Base-by-base conservation (phyloP, 176 grass and related monocot species). In the Melocanna baccifera region DNA sequence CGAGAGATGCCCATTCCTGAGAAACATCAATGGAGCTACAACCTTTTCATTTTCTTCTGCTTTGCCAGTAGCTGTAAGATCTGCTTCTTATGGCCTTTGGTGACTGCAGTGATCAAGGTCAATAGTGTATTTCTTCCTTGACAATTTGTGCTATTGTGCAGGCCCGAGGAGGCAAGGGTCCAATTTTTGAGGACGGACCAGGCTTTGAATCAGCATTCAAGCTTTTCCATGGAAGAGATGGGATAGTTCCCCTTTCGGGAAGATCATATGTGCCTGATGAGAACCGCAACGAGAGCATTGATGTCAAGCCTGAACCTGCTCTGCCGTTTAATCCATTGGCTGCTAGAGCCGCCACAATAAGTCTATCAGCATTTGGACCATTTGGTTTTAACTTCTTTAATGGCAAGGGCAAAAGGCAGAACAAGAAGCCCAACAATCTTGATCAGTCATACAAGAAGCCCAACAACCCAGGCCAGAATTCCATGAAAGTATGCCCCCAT, bases 171-270 rank as follows among this genome's bases (percentile, higher is more conserved):
- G 83, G 65, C 32, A 95, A 79, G 80, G 85, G 88, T 65, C 93
- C 90, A 12, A 95, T 92, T 78, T 95, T 95, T 88, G 93, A 95
- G 83, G 93, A 95, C 53, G 93, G 90, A 9, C 90, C 90, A 32
- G 87, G 83, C 18, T 95, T 95, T 70, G 90, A 92, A 61, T 88
- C 90, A 14, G 90, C 93, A 71, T 95, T 95, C 83, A 95, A 71
- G 77, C 71, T 92, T 73, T 95, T 95, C 76, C 93, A 95, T 81
- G 90, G 90, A 73, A 70, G 34, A 12, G 90, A 95, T 84, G 93
- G 93, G 62, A 87, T 95, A 73, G 85, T 95, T 40, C 93, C 93
- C 50, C 93, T 95, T 84, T 90, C 90, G 25, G 90, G 86, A 84
- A 86, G 84, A 69, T 88, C 85, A 78, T 95, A 86, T 84, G 66